A percentile compares a stretch with the other conserved stretches of the same genome.
Evolutionary conservation across 352 stramenopile genomes (phyloP).

Genomic region (Peronospora destructor): DNA sequence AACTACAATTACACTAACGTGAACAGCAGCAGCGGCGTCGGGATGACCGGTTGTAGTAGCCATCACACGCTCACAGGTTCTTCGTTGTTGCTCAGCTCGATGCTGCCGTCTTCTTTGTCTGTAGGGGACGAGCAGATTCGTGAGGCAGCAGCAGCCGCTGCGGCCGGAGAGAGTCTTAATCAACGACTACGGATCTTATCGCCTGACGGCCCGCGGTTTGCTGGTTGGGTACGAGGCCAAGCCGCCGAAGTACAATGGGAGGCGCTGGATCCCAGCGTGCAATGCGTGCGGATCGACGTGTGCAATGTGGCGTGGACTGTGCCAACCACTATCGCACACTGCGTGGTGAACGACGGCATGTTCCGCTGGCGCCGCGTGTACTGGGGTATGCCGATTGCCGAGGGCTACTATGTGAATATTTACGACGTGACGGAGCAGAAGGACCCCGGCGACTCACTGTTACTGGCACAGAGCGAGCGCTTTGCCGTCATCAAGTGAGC

Average conservation of each 20-base stretch:
- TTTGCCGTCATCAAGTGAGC: constrained; percentile 56
- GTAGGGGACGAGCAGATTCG: constrained; percentile 33
- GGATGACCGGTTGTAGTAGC: constrained; percentile 10
- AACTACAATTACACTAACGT: constrained; percentile 25
- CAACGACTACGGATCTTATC: constrained; percentile 50
- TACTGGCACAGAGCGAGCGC: constrained; percentile 62
- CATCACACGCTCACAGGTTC: constrained; percentile 22
- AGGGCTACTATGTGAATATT: constrained; percentile 85
- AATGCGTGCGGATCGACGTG: constrained; percentile 78
- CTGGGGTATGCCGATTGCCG: constrained; percentile 80
- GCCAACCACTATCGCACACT: constrained; percentile 64
- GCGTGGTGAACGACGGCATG: constrained; percentile 58
- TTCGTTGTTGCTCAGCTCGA: constrained; percentile 15
- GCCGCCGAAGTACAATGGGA: constrained; percentile 75
- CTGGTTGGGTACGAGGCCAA: constrained; percentile 70
- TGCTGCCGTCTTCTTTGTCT: constrained; percentile 14
- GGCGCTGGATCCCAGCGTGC: constrained; percentile 57
- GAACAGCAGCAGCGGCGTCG: constrained; percentile 5
- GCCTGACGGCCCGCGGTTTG: constrained; percentile 40
- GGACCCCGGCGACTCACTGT: constrained; percentile 31
- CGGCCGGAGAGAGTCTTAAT: constrained; percentile 15
- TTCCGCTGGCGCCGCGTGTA: constrained; percentile 76
- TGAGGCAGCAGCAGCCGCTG: constrained; percentile 16
- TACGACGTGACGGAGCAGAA: constrained; percentile 69
- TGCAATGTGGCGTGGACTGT: constrained; percentile 80